Percentiles rank a stretch among this genome's conserved stretches.
Conservation (phyloP, 2,329 filamentous ascomycete species). For the Botrytis deweyae region DNA sequence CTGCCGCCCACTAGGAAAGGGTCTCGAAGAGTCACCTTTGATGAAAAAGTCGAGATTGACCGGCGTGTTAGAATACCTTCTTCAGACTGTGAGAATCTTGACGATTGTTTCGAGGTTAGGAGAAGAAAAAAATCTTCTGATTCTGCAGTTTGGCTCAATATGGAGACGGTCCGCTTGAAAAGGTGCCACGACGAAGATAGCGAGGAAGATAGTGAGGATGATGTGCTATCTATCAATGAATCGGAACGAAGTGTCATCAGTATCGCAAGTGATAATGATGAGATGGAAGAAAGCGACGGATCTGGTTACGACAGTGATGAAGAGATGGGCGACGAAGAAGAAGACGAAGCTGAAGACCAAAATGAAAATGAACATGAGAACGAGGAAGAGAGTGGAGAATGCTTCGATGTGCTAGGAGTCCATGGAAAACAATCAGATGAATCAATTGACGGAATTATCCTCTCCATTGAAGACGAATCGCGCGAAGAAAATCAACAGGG, state of each 20-base stretch:
- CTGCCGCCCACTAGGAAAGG: too few relatives aligned
- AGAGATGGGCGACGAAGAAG: not conserved
- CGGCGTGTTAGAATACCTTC: not conserved
- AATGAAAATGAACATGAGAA: not conserved
- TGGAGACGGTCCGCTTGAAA: not conserved
- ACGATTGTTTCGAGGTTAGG: not conserved
- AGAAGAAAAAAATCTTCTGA: not conserved
- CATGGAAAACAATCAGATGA: not conserved
- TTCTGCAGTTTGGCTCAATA: not conserved
- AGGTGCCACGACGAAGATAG: not conserved
- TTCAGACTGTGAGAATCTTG: not conserved
- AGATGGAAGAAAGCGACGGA: not conserved
- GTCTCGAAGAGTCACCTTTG: not conserved
- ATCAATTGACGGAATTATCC: not conserved
- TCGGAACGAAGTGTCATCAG: not conserved
- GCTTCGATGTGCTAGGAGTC: not conserved
- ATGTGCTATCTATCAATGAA: not conserved
- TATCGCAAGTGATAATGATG: not conserved
- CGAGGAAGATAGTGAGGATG: not conserved
- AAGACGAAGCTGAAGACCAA: not conserved
- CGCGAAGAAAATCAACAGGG: not conserved
- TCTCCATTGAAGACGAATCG: not conserved
- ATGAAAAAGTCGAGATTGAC: not conserved
- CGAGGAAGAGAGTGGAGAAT: not conserved
- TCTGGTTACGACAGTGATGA: not conserved